Evolutionary conservation across 2,329 filamentous ascomycete species (phyloP).

Genomic region (Aschersonia sp.): DNA sequence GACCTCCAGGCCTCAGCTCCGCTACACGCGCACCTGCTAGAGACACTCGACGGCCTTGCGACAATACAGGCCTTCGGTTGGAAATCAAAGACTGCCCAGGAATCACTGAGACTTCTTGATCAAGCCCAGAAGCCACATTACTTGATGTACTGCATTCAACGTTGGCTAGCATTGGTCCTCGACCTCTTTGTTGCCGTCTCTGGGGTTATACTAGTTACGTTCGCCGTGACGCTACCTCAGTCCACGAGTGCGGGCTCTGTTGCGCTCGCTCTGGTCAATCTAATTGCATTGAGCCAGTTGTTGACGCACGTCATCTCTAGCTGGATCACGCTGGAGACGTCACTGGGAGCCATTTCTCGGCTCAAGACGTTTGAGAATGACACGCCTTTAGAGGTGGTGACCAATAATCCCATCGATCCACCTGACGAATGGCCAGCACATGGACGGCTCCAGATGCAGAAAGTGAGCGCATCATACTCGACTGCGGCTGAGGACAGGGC

Average conservation of each 20-base stretch:
- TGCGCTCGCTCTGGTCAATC: slow-evolving; percentile 7
- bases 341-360: no score
- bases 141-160: slow-evolving; percentile 32
- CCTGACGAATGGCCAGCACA: slow-evolving; percentile 6
- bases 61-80: slow-evolving; percentile 6
- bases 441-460: slow-evolving; percentile 12
- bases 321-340: no score
- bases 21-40: slow-evolving; percentile 4
- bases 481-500: slow-evolving; percentile 1
- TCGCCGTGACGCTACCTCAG: slow-evolving; percentile 22
- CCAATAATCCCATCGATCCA: no score
- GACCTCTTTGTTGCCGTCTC: slow-evolving; percentile 30
- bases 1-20: slow-evolving; percentile 5
- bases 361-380: no score
- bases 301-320: no score
- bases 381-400: no score
- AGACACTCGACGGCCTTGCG: slow-evolving; percentile 3
- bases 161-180: slow-evolving; percentile 32
- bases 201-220: slow-evolving; percentile 26
- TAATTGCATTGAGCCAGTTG: no score
- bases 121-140: slow-evolving; percentile 14
- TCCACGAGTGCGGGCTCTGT: slow-evolving; percentile 12
- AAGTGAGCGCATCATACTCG: slow-evolving; percentile 15
- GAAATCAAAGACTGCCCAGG: neutral
- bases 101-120: neutral